A percentile compares a stretch with the other conserved stretches of the same genome.
phyloP scores from a whole-genome alignment of 345 rosid species.

The Litchi chinensis region DNA sequence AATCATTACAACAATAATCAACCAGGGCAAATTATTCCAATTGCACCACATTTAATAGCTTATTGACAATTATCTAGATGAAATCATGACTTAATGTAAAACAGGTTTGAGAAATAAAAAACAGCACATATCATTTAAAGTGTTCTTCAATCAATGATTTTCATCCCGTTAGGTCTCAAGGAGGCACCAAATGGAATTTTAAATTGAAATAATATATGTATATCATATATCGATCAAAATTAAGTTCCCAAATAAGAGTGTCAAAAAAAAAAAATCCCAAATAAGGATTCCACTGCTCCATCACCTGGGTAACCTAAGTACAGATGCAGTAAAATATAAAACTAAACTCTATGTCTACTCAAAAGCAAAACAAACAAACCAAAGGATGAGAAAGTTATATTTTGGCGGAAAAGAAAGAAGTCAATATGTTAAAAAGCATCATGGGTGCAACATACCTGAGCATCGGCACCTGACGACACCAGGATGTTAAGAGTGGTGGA shows the following conservation, averaged over 20 bases:
- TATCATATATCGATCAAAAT: too few relatives aligned
- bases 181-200: not conserved
- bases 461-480: slow-evolving; percentile 89
- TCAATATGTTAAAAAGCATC: not conserved
- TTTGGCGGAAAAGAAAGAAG: not conserved
- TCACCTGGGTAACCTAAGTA: not conserved
- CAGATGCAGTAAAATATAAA: not conserved
- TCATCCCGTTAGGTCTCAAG: not conserved
- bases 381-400: not conserved
- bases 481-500: slow-evolving; percentile 55
- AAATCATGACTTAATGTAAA: not conserved
- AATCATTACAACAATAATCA: not conserved
- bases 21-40: not conserved
- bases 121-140: not conserved
- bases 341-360: not conserved
- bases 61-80: not conserved
- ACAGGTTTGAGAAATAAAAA: not conserved
- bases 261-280: too few relatives aligned
- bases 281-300: too few relatives aligned
- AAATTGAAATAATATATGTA: too few relatives aligned
- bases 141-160: too few relatives aligned
- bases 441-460: slow-evolving; percentile 54
- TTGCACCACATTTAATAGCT: not conserved
- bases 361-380: not conserved
- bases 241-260: too few relatives aligned